phyloP scores from a whole-genome alignment of 192 early-diverging fungal genomes.

The Chytriomyces hyalinus region DNA sequence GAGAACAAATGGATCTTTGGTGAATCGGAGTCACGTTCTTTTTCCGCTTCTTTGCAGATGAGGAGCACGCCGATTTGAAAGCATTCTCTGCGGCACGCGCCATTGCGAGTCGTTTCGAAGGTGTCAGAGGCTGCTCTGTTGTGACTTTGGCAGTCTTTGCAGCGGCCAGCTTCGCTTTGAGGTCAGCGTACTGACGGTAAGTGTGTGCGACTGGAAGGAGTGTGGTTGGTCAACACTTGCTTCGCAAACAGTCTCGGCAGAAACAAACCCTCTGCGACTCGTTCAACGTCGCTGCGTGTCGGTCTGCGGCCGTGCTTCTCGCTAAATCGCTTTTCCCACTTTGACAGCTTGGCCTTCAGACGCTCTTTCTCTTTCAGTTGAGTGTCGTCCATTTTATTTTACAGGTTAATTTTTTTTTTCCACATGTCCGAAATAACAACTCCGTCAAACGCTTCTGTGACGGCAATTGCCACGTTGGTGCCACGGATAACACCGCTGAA shows the following conservation, averaged over 20 bases:
- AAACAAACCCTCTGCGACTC: neutral
- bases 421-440: no score
- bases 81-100: neutral
- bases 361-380: neutral
- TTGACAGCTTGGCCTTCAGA: slow-evolving; percentile 20
- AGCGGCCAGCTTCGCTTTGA: neutral
- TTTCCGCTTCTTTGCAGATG: no score
- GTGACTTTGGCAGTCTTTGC: neutral
- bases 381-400: no score
- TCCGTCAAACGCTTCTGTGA: no score
- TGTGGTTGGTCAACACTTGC: neutral
- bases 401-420: no score
- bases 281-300: slow-evolving; percentile 21
- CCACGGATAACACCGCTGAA: no score
- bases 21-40: no score
- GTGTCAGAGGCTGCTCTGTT: neutral
- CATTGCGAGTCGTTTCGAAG: neutral
- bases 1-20: no score
- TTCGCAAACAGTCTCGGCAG: neutral
- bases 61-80: no score
- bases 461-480: no score
- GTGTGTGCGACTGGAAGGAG: neutral
- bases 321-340: slow-evolving; percentile 25
- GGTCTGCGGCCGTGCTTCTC: slow-evolving; percentile 27
- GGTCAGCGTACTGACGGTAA: slow-evolving; percentile 14